A percentile compares a stretch with the other conserved stretches of the same genome.
Evolutionary conservation across 2,329 filamentous ascomycete genomes (phyloP).

Genomic region (Hyphodiscus sp.): DNA sequence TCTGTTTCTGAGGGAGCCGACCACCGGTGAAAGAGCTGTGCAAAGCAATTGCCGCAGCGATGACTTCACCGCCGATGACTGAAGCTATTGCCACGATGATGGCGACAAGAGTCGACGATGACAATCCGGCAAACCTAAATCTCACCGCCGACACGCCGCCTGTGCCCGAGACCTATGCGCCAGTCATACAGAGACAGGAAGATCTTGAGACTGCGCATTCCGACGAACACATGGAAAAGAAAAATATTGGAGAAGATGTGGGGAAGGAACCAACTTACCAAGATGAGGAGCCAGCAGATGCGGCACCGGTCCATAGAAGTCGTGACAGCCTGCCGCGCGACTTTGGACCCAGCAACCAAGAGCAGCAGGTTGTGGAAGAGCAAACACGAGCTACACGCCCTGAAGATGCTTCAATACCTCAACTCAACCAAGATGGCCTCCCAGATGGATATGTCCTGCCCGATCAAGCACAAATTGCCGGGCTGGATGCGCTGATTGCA

Average conservation of each 20-base stretch:
- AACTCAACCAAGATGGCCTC: background rate
- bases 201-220: background rate
- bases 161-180: slow-evolving; percentile 1
- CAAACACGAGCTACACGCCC: background rate
- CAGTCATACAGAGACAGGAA: background rate
- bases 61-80: slow-evolving; percentile 29
- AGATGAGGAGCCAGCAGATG: background rate
- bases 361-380: background rate
- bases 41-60: slow-evolving; percentile 26
- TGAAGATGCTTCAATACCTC: background rate
- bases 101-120: slow-evolving; percentile 7
- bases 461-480: background rate
- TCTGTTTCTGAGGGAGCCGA: background rate
- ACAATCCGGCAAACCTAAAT: slow-evolving; percentile 4
- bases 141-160: slow-evolving; percentile 11
- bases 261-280: background rate
- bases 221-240: slow-evolving; percentile 1
- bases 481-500: background rate
- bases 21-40: slow-evolving; percentile 30
- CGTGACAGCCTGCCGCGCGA: background rate
- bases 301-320: background rate
- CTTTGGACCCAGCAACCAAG: background rate
- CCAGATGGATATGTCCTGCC: background rate
- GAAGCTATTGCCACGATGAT: slow-evolving; percentile 15
- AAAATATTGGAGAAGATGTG: slow-evolving; percentile 1